Conservation (phyloP, 1,284 basidiomycete species). For the Coniophora puteana region DNA sequence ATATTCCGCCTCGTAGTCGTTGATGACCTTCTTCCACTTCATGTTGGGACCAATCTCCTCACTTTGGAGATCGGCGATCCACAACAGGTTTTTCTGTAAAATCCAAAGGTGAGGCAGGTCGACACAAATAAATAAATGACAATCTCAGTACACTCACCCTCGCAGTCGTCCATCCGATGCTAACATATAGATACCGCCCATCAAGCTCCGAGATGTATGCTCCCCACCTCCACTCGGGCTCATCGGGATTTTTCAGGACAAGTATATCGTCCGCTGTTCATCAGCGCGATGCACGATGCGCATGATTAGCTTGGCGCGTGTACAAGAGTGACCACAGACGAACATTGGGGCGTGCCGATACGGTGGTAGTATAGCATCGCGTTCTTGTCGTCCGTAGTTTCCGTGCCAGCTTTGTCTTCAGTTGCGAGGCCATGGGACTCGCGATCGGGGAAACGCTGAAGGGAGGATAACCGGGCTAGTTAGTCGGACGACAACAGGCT, state of each 20-base stretch:
- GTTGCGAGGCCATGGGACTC: constrained; percentile 44
- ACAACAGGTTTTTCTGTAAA: constrained; percentile 72
- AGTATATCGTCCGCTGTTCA: constrained; percentile 62
- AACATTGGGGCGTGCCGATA: constrained; percentile 68
- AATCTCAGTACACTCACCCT: constrained; percentile 37
- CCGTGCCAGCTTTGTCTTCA: constrained; percentile 57
- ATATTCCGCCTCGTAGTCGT: constrained; percentile 64
- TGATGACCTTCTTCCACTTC: constrained; percentile 65
- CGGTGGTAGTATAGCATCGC: constrained; percentile 76
- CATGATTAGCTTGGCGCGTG: constrained; percentile 5
- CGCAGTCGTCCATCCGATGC: constrained; percentile 59
- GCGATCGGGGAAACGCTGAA: constrained; percentile 53
- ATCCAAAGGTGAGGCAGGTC: neutral
- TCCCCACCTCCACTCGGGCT: constrained; percentile 69
- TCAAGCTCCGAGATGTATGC: constrained; percentile 55
- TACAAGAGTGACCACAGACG: constrained; percentile 16
- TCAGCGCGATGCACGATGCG: constrained; percentile 9
- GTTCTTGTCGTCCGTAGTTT: constrained; percentile 62
- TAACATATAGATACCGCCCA: constrained; percentile 60
- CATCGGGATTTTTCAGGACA: constrained; percentile 56
- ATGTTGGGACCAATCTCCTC: constrained; percentile 59
- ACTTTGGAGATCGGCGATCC: constrained; percentile 64
- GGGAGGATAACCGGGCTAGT: neutral
- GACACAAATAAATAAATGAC: neutral
- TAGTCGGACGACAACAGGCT: neutral